phyloP scores from a whole-genome alignment of 2,329 filamentous ascomycete genomes.

The Hansfordia pulvinata region DNA sequence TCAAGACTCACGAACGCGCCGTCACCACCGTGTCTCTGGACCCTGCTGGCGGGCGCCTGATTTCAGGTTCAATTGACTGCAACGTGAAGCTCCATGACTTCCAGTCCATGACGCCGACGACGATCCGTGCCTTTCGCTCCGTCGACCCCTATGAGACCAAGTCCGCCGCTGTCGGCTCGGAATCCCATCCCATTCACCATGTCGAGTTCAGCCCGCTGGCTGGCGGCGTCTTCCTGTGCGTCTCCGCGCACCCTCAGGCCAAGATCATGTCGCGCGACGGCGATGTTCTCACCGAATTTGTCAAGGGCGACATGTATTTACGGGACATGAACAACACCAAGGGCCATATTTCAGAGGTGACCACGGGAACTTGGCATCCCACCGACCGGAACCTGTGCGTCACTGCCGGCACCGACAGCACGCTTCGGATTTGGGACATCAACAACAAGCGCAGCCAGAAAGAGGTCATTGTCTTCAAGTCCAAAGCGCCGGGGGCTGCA shows the following conservation, averaged over 20 bases:
- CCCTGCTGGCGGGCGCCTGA: slow-evolving; percentile 68
- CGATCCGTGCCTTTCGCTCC: slow-evolving; percentile 83
- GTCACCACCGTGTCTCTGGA: slow-evolving; percentile 79
- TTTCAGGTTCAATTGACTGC: slow-evolving; percentile 86
- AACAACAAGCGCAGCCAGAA: slow-evolving; percentile 84
- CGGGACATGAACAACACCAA: slow-evolving; percentile 97
- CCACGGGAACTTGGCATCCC: slow-evolving; percentile 83
- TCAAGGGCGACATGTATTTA: slow-evolving; percentile 97
- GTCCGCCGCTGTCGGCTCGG: slow-evolving; percentile 50
- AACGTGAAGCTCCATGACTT: slow-evolving; percentile 91
- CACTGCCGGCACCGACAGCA: slow-evolving; percentile 90
- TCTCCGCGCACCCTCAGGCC: slow-evolving; percentile 81
- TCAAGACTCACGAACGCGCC: slow-evolving; percentile 84
- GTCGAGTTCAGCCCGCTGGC: slow-evolving; percentile 76
- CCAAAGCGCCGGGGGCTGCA: slow-evolving; percentile 72
- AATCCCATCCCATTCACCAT: slow-evolving; percentile 80
- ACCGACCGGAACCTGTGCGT: slow-evolving; percentile 72
- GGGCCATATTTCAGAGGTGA: slow-evolving; percentile 86
- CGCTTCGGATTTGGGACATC: slow-evolving; percentile 90
- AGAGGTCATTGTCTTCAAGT: slow-evolving; percentile 93
- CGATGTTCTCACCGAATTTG: slow-evolving; percentile 72
- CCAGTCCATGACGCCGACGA: slow-evolving; percentile 87
- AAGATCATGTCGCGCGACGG: slow-evolving; percentile 85
- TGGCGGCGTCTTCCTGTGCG: slow-evolving; percentile 68
- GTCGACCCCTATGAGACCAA: slow-evolving; percentile 78